phyloP scores from a whole-genome alignment of 2,329 filamentous ascomycete species.

The Orbilia oligospora region DNA sequence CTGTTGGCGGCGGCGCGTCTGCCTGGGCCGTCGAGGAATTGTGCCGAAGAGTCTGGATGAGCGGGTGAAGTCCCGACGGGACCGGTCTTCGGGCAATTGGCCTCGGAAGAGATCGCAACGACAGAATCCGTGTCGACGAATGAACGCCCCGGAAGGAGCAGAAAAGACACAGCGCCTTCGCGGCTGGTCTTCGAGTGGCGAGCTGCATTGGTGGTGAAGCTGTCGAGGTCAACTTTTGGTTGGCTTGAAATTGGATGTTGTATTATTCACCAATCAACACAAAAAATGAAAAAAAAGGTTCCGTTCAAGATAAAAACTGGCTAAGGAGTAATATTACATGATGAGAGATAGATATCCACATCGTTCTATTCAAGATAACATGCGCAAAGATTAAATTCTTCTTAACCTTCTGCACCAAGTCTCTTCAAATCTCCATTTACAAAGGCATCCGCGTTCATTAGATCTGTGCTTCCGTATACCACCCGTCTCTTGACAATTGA shows the following conservation, averaged over 20 bases:
- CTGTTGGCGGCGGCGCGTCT: constrained; percentile 17
- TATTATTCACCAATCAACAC: constrained; percentile 33
- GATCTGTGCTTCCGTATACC: constrained; percentile 93
- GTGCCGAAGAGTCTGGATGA: constrained; percentile 27
- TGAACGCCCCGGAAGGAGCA: constrained; percentile 47
- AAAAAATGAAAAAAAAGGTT: not conserved
- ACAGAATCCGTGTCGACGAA: constrained; percentile 12
- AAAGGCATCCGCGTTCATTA: constrained; percentile 79
- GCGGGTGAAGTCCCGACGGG: not conserved
- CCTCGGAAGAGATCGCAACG: constrained; percentile 12
- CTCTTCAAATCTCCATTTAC: constrained; percentile 76
- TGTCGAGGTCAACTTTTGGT: constrained; percentile 9
- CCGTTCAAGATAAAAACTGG: not conserved
- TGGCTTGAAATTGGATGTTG: constrained; percentile 35
- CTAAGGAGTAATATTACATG: constrained; percentile 24
- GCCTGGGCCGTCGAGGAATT: constrained; percentile 22
- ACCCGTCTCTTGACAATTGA: constrained; percentile 80
- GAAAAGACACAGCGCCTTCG: constrained; percentile 50
- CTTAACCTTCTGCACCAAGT: constrained; percentile 72
- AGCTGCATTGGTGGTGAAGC: constrained; percentile 34
- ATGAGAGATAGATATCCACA: not conserved
- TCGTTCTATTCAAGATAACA: constrained; percentile 17
- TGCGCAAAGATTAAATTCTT: not conserved
- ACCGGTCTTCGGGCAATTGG: constrained; percentile 23
- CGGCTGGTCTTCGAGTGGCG: constrained; percentile 46